Evolutionary conservation across 2,329 filamentous ascomycete species (phyloP), one percentile per base, ranked within the genome.

Genomic region (Aspergillus fructus): DNA sequence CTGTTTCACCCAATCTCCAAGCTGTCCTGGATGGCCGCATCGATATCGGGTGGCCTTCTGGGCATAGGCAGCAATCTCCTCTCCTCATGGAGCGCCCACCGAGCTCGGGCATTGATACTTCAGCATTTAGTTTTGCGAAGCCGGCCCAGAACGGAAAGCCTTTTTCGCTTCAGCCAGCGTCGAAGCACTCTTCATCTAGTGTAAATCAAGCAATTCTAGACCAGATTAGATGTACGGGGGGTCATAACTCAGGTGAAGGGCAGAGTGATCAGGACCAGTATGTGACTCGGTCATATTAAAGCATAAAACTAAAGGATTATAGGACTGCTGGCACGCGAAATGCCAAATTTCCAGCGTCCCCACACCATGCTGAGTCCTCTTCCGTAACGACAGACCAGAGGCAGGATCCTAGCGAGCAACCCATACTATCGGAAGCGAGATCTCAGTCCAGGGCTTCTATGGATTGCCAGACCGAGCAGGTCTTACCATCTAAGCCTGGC

Each of bases 81-180:
- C 50, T 68, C 7, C 59, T 74, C 34, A 67, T 75, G 57, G 63
- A 70, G 41, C 70, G 72, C 2, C 73, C 72, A 12, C 53, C 62
- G 19, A 73, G 64, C 42, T 69, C 68, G 6, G 66, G 63, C 1
- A 57, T 71, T 23, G 68, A 75, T 43, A 46, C 62, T 17, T 39
- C 63, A 8, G 61, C 60, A 1, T 74, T 76, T 55, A 70, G 66
- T 5, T 76, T 76, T 56, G 60, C 68, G 15, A 74, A 68, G 50
- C 74, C 71, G 23, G 61, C 53, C 19, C 63, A 60, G 30, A 59
- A 64, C 42, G 62, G 55, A 21, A 68, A 63, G 33, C 53, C 50
- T 1, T 71, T 71, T 39, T 65, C 66, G 1, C 60, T 70, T 13
- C 62, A 62, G 42, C 43, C 53, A 8, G 27, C 61, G 6, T n/a